phyloP scores from a whole-genome alignment of 2,329 filamentous ascomycete genomes.

The Whalleya microplaca region DNA sequence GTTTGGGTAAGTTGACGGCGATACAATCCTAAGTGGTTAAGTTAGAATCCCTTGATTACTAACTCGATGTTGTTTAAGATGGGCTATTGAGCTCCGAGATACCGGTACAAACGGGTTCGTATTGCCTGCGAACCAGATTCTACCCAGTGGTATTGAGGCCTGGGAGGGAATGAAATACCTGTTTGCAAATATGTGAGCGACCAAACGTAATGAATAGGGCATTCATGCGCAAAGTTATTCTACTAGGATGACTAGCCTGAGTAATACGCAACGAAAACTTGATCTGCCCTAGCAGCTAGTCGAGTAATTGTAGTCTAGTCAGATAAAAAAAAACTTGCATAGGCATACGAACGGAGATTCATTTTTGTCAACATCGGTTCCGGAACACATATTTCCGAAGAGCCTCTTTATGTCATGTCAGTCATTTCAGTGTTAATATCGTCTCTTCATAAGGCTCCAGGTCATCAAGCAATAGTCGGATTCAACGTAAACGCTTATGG shows the following conservation, averaged over 20 bases:
- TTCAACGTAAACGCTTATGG: neutral
- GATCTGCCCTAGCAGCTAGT: no score
- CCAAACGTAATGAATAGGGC: neutral
- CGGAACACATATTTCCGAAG: no score
- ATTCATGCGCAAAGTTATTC: neutral
- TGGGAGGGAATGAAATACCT: slow-evolving; percentile 37
- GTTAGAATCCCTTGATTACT: slow-evolving; percentile 1
- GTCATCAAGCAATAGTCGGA: neutral
- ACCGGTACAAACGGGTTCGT: slow-evolving; percentile 34
- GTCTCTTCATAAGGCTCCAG: no score
- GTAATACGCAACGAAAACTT: neutral
- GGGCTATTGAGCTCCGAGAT: slow-evolving; percentile 39
- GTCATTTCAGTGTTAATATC: no score
- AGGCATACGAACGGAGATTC: no score
- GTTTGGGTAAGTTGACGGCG: slow-evolving; percentile 29
- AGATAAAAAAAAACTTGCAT: no score
- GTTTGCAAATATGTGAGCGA: slow-evolving; percentile 26
- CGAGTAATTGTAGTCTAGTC: no score
- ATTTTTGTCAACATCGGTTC: no score
- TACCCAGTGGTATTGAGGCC: slow-evolving; percentile 34
- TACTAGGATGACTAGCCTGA: neutral
- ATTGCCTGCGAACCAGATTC: slow-evolving; percentile 36
- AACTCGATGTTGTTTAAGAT: slow-evolving; percentile 18
- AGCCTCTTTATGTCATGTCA: no score
- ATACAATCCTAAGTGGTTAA: neutral